Percentiles rank a stretch among this genome's conserved stretches.
Evolutionary conservation across 2,329 filamentous ascomycete species (phyloP).

Genomic region (Pyricularia sp.): DNA sequence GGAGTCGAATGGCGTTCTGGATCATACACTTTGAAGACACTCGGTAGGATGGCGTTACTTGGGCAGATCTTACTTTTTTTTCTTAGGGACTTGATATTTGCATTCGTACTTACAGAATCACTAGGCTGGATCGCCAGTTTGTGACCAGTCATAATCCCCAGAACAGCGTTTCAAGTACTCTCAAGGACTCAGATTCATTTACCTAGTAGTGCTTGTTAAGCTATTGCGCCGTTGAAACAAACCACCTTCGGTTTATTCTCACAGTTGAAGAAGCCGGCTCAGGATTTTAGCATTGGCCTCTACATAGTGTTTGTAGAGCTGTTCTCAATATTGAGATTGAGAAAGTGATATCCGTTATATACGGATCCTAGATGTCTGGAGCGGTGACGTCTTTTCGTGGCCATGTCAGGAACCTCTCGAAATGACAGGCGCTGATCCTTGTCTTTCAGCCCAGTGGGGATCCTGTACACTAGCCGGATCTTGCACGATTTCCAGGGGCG

Average conservation of each 20-base stretch:
- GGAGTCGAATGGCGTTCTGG: background rate
- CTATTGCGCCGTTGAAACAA: no score
- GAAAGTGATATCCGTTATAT: background rate
- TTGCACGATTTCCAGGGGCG: background rate
- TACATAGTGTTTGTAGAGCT: background rate
- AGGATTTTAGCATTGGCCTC: no score
- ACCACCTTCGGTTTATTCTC: no score
- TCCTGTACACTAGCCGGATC: background rate
- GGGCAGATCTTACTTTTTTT: background rate
- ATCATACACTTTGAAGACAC: background rate
- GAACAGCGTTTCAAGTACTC: background rate
- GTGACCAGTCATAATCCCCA: background rate
- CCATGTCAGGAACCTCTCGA: background rate
- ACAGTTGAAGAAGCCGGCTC: no score
- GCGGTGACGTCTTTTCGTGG: background rate
- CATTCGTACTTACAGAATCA: background rate
- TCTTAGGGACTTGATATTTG: background rate
- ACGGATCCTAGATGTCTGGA: no score
- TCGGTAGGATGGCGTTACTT: background rate
- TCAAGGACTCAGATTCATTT: no score
- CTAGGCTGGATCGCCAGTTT: background rate
- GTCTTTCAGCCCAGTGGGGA: background rate
- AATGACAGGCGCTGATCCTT: background rate
- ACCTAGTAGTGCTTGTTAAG: no score
- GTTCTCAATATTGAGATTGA: background rate